Base-by-base conservation (phyloP, 1,139 yeast genomes). In the Debaryomyces psychrophilus region DNA sequence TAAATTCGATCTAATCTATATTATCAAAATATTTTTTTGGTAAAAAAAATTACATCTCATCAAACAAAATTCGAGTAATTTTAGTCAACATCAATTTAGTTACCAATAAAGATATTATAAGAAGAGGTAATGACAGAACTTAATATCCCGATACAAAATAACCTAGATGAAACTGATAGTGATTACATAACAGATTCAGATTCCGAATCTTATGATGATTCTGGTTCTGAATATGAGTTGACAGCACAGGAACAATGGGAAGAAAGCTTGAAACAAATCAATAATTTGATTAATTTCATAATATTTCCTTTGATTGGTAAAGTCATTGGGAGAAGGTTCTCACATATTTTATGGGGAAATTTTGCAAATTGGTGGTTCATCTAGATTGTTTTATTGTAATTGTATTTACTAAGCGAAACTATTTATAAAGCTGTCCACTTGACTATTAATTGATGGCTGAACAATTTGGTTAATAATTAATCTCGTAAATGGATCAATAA, bases 201-300 rank as follows among this genome's bases (percentile, higher is more conserved):
- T 26, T 47, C 51, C 26, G 53, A 53, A 8, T 38, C 49, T 37
- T 56, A 53, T 18, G 48, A 53, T 29, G 55, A 50, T 42, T 41
- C 47, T 3, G 44, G 51, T 27, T 50, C 49, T n/a, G 49, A 53
- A 14, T 54, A 52, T 35, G 59, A 56, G 20, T 50, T 65, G 37
- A 50, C 64, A 3, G 88, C 90, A 1, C 90, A 87, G 60, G 77
- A 80, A 52, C 90, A 87, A 56, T 87, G 95, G 95, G 93, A 87
- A 45, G 92, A 85, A 57, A 84, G 88, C 42, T 58, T 87, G 49
- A 68, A 71, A 37, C 93, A 87, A 59, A 61, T 88, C 42, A 77
- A 77, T 37, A 77, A 75, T 9, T 69, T 88, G 37, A 64, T 85
- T 17, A 76, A 79, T 44, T 68, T 81, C 49, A 81, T 87, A 12